These are phyloP conservation scores for Trichosporon sp. DNA, from an alignment of 1,284 basidiomycete species.

Conservation along the genomic window DNA sequence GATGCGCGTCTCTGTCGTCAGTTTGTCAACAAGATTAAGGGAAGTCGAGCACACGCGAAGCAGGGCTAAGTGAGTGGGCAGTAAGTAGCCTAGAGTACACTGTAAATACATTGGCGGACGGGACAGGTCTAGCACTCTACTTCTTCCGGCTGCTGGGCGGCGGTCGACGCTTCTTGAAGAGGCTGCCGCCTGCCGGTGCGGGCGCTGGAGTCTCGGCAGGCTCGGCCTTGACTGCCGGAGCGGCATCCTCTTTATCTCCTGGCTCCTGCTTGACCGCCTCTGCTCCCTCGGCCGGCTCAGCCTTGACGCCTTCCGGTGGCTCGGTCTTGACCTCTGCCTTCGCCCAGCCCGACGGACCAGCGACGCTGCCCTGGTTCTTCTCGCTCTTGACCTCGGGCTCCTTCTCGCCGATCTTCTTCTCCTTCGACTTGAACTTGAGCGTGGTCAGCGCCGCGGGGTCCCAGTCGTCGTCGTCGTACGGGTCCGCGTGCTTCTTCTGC, in stretches of 20 bases:
- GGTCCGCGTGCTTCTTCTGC: conserved; percentile 29
- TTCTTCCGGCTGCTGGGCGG: conserved; percentile 41
- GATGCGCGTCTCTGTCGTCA: no score
- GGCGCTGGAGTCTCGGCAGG: background rate
- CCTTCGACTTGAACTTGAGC: conserved; percentile 40
- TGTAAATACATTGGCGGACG: background rate
- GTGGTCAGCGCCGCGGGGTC: conserved; percentile 30
- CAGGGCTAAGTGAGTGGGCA: background rate
- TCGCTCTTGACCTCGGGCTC: conserved; percentile 3
- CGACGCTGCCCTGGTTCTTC: conserved; percentile 10
- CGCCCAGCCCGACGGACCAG: conserved; percentile 21
- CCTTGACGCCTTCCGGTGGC: conserved; percentile 5
- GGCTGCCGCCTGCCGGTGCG: conserved; percentile 18
- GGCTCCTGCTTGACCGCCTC: background rate
- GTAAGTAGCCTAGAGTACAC: background rate
- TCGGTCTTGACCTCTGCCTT: conserved; percentile 20
- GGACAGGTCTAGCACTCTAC: conserved; percentile 17
- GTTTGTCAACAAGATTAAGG: no score
- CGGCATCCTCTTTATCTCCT: background rate
- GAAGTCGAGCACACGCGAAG: background rate
- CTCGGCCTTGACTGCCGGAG: conserved; percentile 23
- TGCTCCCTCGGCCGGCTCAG: conserved; percentile 6
- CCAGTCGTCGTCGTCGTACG: conserved; percentile 45
- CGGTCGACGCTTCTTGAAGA: conserved; percentile 51
- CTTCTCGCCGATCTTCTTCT: conserved; percentile 20